Evolutionary conservation across 2,329 filamentous ascomycete species (phyloP), one percentile per base, ranked within the genome.

Genomic region (Metarhizium guizhouense): DNA sequence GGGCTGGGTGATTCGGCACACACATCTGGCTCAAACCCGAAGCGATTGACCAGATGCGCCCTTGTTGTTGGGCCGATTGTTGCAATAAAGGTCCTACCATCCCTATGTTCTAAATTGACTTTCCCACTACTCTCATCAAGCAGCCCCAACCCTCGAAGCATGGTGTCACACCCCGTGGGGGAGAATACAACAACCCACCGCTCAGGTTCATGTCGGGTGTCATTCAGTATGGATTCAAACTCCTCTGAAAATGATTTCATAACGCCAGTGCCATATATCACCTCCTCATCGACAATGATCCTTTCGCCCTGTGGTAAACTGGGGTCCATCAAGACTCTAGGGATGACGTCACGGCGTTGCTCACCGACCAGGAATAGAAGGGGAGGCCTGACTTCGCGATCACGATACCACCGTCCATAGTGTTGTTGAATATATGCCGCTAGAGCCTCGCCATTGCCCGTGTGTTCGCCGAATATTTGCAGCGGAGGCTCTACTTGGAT

Each of bases 21-120:
- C n/a, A 88, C 87, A 66, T 93, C 85, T 1, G 89, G 84, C 62
- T 84, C 78, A 60, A 85, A 87, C 1, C 73, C 81, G 67, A 90
- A 90, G 1, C 76, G 78, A 20, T 76, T 74, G 16, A 75, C 68
- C 48, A 99, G 72, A 71, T 90, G 85, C 62, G 91, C 84, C 59
- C 86, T 80, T 11, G 94, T 99, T 18, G 94, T 99, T 13, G 94
- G 93, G 0, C 94, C 94, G 70, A 99, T 99, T 0, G 92, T 95
- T 14, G 87, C 90, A 58, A 97, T 76, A 59, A 81, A 84, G 1
- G 84, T 86, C 52, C 69, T 77, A 10, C 72, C 72, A 32, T 68
- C 66, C 36, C 65, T 59, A 3, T 57, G 59, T 13, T 53, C 63
- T 5, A 60, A 62, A 38, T 64, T 64, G 20, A 67, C 71, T 62